phyloP scores from a whole-genome alignment of 2,329 filamentous ascomycete species.

The Herpotrichia juniperi region DNA sequence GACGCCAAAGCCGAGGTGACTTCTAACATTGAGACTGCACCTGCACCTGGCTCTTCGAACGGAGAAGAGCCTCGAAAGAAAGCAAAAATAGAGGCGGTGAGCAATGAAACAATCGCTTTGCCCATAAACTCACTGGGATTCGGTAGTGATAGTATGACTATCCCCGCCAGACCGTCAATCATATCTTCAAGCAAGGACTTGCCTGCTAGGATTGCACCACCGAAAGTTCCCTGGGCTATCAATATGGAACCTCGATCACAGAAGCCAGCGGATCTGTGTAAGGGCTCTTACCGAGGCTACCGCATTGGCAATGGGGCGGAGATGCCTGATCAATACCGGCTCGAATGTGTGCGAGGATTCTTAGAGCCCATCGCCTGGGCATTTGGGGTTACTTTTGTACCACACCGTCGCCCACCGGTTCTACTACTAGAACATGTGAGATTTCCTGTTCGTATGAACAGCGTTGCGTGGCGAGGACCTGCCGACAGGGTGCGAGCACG shows the following conservation, averaged over 20 bases:
- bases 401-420: constrained; percentile 53
- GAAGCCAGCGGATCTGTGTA: constrained; percentile 32
- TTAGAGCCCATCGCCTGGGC: constrained; percentile 64
- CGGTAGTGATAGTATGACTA: constrained; percentile 6
- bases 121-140: constrained; percentile 17
- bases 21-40: not conserved
- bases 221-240: constrained; percentile 32
- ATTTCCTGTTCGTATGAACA: constrained; percentile 63
- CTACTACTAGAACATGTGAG: constrained; percentile 58
- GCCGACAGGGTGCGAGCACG: constrained; percentile 59
- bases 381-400: constrained; percentile 61
- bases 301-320: constrained; percentile 62
- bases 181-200: constrained; percentile 29
- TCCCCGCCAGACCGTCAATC: constrained; percentile 11
- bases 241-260: constrained; percentile 24
- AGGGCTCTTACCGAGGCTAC: constrained; percentile 61
- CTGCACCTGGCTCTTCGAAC: constrained; percentile 12
- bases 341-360: constrained; percentile 62
- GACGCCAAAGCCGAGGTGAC: constrained; percentile 17
- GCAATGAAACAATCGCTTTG: constrained; percentile 15
- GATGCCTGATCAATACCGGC: constrained; percentile 64
- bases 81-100: constrained; percentile 38
- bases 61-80: constrained; percentile 46
- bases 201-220: constrained; percentile 34
- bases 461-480: constrained; percentile 60